These are phyloP conservation scores for Phytophthora cryptogea DNA, from an alignment of 352 stramenopile genomes.

Conservation along the genomic window DNA sequence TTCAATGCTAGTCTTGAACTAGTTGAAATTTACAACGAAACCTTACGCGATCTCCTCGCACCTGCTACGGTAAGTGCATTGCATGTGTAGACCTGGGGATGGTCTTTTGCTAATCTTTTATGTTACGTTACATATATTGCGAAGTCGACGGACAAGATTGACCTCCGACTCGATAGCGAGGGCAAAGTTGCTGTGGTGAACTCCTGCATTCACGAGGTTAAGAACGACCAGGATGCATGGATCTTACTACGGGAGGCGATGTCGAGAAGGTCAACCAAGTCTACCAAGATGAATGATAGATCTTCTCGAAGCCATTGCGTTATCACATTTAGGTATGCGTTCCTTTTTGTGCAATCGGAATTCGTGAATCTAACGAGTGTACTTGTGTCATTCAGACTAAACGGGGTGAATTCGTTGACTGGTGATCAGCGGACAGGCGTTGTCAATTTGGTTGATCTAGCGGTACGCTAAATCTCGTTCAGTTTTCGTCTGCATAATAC, in stretches of 20 bases:
- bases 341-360: neutral
- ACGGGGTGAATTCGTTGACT: slow-evolving; percentile 63
- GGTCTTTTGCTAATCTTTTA: slow-evolving; percentile 2
- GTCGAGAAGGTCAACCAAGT: slow-evolving; percentile 71
- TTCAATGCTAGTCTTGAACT: slow-evolving; percentile 83
- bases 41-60: slow-evolving; percentile 92
- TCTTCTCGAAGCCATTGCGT: slow-evolving; percentile 88
- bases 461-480: slow-evolving; percentile 42
- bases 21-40: slow-evolving; percentile 98
- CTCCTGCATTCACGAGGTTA: slow-evolving; percentile 58
- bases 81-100: neutral
- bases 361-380: slow-evolving; percentile 1
- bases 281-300: slow-evolving; percentile 84
- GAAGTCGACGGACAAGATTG: slow-evolving; percentile 70
- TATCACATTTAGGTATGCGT: slow-evolving; percentile 76
- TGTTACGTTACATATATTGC: neutral
- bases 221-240: slow-evolving; percentile 68
- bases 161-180: slow-evolving; percentile 68
- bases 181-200: slow-evolving; percentile 72
- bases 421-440: slow-evolving; percentile 62
- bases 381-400: slow-evolving; percentile 42
- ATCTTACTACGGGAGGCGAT: slow-evolving; percentile 66
- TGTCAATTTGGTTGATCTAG: slow-evolving; percentile 82
- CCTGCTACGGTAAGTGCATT: slow-evolving; percentile 44
- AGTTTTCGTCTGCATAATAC: neutral